These are phyloP conservation scores for Starmerella vaccinii DNA, from an alignment of 805 yeast species.

Conservation along the genomic window DNA sequence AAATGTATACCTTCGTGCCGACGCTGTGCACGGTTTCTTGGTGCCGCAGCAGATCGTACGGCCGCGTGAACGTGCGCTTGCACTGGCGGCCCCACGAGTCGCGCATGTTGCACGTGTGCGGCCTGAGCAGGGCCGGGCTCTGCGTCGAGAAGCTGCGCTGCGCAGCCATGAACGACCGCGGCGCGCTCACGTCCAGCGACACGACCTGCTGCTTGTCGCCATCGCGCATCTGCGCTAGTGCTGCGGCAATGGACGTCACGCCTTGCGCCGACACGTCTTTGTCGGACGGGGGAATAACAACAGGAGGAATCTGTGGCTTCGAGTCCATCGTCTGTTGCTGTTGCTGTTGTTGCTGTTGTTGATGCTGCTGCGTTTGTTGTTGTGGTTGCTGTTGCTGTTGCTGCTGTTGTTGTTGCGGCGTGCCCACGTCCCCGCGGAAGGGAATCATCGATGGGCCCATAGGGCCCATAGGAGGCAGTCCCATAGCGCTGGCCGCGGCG, in stretches of 20 bases:
- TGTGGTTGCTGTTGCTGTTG: no score
- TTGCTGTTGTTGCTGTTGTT: no score
- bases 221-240: constrained; percentile 10
- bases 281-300: not conserved
- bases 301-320: not conserved
- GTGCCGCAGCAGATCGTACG: constrained; percentile 87
- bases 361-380: no score
- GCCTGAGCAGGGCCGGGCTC: not conserved
- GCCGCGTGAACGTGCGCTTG: constrained; percentile 72
- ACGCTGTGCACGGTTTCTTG: constrained; percentile 91
- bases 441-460: constrained; percentile 5
- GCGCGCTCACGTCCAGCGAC: not conserved
- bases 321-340: not conserved
- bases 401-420: not conserved
- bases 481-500: not conserved
- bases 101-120: constrained; percentile 13
- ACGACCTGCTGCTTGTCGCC: not conserved
- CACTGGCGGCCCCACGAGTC: constrained; percentile 37
- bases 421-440: not conserved
- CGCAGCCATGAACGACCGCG: not conserved
- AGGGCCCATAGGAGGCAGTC: constrained; percentile 5
- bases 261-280: not conserved
- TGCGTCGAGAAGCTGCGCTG: not conserved
- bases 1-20: constrained; percentile 70
- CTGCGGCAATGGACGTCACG: constrained; percentile 6